Conservation (phyloP, 768 basidiomycete genomes). For the Pholiota microspora region DNA sequence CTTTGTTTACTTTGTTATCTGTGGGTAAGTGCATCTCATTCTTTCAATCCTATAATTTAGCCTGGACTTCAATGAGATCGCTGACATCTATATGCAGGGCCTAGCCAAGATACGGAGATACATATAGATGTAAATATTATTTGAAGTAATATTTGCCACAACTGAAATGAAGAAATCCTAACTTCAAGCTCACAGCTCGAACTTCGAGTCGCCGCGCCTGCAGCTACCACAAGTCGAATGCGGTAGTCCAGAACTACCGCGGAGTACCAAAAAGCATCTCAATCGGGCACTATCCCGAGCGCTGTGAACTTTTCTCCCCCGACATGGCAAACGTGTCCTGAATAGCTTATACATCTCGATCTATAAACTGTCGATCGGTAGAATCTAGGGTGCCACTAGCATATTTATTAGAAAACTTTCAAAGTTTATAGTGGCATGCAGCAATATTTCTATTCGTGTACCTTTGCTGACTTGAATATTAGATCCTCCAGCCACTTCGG, state of each 20-base stretch:
- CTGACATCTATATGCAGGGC: neutral
- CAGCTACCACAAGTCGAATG: conserved; percentile 4
- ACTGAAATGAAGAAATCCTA: neutral
- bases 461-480: neutral
- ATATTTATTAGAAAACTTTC: conserved; percentile 1
- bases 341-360: conserved; percentile 10
- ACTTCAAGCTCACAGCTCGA: neutral
- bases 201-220: neutral
- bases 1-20: no score
- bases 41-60: neutral
- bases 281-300: conserved; percentile 14
- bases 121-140: neutral
- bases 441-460: neutral
- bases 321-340: conserved; percentile 3
- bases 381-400: conserved; percentile 14
- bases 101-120: neutral
- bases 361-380: conserved; percentile 14
- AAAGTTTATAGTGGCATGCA: neutral
- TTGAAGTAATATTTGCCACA: neutral
- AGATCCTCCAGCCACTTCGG: conserved; percentile 5
- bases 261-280: conserved; percentile 16
- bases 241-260: conserved; percentile 9
- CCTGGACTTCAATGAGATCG: neutral
- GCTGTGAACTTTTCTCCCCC: neutral
- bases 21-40: neutral